Base-by-base conservation (phyloP, 164 flowering plant species). In the Vitis riparia region DNA sequence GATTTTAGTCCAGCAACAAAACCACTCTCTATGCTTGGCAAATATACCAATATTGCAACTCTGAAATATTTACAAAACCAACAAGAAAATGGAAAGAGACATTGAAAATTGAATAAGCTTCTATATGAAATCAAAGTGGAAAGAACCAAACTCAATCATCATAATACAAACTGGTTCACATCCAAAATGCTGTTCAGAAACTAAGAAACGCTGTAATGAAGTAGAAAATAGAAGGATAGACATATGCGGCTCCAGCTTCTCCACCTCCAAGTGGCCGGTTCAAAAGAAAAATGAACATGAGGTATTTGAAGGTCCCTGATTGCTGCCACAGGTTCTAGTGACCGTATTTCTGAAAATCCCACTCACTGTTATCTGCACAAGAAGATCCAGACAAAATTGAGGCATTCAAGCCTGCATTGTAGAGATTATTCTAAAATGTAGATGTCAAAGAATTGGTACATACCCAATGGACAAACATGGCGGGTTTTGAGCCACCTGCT, bases 401-500 rank as follows among this genome's bases (percentile, higher is more conserved):
- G 5, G 3, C 3, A 59, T 37, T 37, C 7, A 6, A 37, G 44
- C 44, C 30, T 59, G 19, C 60, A 69, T 19, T 37, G 7, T 11
- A 51, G 16, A 68, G 51, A 51, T 10, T 11, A 11, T 49, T 16
- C 37, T 13, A 27, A 51, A 27, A 12, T 29, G 9, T 12, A 51
- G 11, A 53, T 37, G 13, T 47, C 52, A 47, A 13, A 27, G 9
- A 19, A 12, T 19, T 16, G 49, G 58, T 0, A 71, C 73, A 58
- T 72, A 83, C 86, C 86, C 55, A 83, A 37, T 52, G 84, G 86
- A 27, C 86, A 83, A 13, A 81, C 86, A 79, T 83, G 84, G 32
- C 84, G 84, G 27, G 86, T 83, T 66, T 81, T 83, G 51, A 83
- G 83, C 86, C 86, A 83, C 23, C 86, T 67, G 62, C 84, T 81